Conservation (phyloP, 129 eudicot species). For the Apium graveolens region DNA sequence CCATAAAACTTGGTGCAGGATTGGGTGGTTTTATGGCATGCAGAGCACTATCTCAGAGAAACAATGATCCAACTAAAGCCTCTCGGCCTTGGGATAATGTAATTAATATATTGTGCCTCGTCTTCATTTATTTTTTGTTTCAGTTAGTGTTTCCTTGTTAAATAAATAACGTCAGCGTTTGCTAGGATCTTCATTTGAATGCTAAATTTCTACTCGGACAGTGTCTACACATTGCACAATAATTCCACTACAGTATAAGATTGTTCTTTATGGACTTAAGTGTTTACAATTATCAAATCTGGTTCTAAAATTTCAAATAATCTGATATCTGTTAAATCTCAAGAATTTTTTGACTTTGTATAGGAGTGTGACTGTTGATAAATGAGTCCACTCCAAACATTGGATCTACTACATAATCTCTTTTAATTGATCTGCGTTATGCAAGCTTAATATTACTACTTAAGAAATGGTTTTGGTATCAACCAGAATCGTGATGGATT, state of each 20-base stretch:
- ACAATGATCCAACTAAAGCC: conserved; percentile 82
- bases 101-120: conserved; percentile 14
- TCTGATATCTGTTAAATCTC: neutral
- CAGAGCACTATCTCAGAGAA: conserved; percentile 91
- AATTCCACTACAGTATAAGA: neutral
- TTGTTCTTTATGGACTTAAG: neutral
- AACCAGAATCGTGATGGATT: conserved; percentile 89
- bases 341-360: neutral
- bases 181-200: neutral
- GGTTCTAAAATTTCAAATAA: neutral
- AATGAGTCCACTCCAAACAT: conserved; percentile 7
- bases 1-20: conserved; percentile 44
- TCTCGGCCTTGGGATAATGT: conserved; percentile 98
- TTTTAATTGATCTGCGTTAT: conserved; percentile 6
- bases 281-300: neutral
- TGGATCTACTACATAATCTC: neutral
- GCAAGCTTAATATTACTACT: neutral
- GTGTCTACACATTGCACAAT: neutral
- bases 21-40: conserved; percentile 97
- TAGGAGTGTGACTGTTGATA: neutral
- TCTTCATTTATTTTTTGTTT: conserved; percentile 1
- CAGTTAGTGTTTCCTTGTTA: neutral
- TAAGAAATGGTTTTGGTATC: conserved; percentile 5
- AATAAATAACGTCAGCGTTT: neutral
- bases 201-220: neutral